Conservation (phyloP, 2,329 filamentous ascomycete species). For the Fusarium piperis region DNA sequence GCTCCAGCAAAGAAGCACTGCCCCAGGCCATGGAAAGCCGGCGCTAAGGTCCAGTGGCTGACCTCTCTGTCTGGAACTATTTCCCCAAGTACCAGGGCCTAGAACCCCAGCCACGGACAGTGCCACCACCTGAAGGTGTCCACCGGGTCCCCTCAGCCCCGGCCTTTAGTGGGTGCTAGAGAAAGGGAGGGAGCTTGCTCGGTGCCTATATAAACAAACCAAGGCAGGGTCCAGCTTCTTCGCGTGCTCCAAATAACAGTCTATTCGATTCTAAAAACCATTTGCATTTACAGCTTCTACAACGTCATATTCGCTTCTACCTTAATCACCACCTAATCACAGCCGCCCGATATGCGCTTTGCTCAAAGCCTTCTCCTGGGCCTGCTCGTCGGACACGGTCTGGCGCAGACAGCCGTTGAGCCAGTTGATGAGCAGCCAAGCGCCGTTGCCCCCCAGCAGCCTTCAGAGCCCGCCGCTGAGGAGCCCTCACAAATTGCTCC, state of each 20-base stretch:
- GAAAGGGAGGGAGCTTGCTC: slow-evolving; percentile 21
- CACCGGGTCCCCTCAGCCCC: background rate
- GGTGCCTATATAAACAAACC: background rate
- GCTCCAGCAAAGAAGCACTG: slow-evolving; percentile 14
- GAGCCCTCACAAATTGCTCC: slow-evolving; percentile 15
- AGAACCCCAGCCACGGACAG: slow-evolving; percentile 22
- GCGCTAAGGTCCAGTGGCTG: slow-evolving; percentile 13
- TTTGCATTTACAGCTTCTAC: background rate
- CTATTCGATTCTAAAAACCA: background rate
- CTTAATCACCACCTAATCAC: background rate
- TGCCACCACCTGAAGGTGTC: slow-evolving; percentile 14
- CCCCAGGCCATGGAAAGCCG: slow-evolving; percentile 1
- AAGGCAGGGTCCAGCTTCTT: background rate
- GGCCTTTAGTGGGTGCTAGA: background rate
- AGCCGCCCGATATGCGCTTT: slow-evolving; percentile 20
- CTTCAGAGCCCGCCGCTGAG: slow-evolving; percentile 15
- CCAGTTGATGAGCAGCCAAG: slow-evolving; percentile 7
- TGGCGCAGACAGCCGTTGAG: slow-evolving; percentile 16
- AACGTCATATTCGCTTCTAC: background rate
- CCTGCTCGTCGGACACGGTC: slow-evolving; percentile 25
- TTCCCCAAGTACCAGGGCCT: slow-evolving; percentile 10
- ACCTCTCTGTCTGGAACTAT: slow-evolving; percentile 2
- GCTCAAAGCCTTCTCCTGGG: slow-evolving; percentile 23
- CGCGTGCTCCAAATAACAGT: background rate
- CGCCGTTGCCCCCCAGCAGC: slow-evolving; percentile 13